Evolutionary conservation across 23 red algal genomes (phyloP).

Genomic region (Gracilaria domingensis): DNA sequence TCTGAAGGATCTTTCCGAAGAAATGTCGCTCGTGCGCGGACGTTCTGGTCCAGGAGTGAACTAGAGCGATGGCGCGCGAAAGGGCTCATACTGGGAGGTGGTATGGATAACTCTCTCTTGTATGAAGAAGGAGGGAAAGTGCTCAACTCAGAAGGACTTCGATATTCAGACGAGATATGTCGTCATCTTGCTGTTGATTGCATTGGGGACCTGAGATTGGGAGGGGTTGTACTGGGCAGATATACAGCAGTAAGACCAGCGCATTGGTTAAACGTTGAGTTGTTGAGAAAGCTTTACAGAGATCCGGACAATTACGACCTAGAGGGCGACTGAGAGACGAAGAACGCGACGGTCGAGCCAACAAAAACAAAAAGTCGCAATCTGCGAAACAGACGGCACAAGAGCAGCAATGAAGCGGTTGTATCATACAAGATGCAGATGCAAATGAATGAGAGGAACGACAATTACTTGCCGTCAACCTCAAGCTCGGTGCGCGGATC

Average conservation of each 20-base stretch:
- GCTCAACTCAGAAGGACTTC: constrained; percentile 42
- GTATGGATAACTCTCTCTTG: constrained; percentile 33
- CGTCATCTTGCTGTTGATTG: constrained; percentile 46
- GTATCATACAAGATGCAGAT: not conserved
- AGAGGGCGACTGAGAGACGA: constrained; percentile 26
- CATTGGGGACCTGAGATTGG: constrained; percentile 52
- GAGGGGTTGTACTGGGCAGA: constrained; percentile 21
- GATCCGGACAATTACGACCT: constrained; percentile 50
- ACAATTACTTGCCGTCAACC: constrained; percentile 39
- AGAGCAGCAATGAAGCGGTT: not conserved
- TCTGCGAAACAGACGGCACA: constrained; percentile 23
- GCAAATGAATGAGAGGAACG: not conserved
- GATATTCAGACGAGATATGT: constrained; percentile 52
- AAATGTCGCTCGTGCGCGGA: constrained; percentile 36
- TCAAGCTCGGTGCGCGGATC: constrained; percentile 73
- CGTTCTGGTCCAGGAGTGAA: constrained; percentile 50
- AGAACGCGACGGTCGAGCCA: not conserved
- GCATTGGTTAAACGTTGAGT: constrained; percentile 46
- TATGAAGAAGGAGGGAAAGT: constrained; percentile 52
- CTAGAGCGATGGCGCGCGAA: constrained; percentile 25
- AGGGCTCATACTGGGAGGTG: constrained; percentile 33
- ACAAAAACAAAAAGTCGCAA: constrained; percentile 32
- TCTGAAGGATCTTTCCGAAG: constrained; percentile 37
- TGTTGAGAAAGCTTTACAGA: constrained; percentile 69
- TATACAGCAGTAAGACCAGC: constrained; percentile 46